phyloP scores from a whole-genome alignment of 2,329 filamentous ascomycete species.

The Exophiala mesophila region DNA sequence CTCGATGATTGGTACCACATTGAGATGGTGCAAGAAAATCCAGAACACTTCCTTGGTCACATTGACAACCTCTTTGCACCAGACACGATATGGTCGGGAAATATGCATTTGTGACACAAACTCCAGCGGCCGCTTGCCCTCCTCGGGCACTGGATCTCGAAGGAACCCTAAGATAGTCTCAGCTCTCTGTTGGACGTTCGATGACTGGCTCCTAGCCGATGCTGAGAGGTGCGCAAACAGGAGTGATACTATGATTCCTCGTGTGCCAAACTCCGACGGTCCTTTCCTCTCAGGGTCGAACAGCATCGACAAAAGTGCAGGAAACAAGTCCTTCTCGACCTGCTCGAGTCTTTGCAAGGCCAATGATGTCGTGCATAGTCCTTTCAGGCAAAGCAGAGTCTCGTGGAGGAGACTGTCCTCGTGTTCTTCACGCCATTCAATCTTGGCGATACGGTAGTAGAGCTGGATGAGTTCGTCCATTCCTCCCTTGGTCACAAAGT shows the following conservation, averaged over 20 bases:
- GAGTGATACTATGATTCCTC: constrained; percentile 81
- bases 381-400: constrained; percentile 86
- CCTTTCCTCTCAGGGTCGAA: constrained; percentile 99
- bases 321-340: constrained; percentile 77
- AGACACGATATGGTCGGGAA: constrained; percentile 82
- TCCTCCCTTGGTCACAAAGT: constrained; percentile 81
- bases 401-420: constrained; percentile 92
- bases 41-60: constrained; percentile 98
- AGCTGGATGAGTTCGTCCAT: constrained; percentile 87
- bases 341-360: constrained; percentile 76
- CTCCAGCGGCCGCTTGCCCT: constrained; percentile 69
- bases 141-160: constrained; percentile 70
- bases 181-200: constrained; percentile 64
- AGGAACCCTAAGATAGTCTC: constrained; percentile 72
- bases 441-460: constrained; percentile 84
- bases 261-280: constrained; percentile 91
- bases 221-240: constrained; percentile 78
- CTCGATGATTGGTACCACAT: constrained; percentile 62
- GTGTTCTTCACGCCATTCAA: constrained; percentile 97
- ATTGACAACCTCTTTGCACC: constrained; percentile 86
- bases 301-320: constrained; percentile 77
- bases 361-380: constrained; percentile 82
- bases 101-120: constrained; percentile 89
- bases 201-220: constrained; percentile 47
- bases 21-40: constrained; percentile 95